Base-by-base conservation (phyloP, 306 rosid genomes). In the Dalbergia oliveri region DNA sequence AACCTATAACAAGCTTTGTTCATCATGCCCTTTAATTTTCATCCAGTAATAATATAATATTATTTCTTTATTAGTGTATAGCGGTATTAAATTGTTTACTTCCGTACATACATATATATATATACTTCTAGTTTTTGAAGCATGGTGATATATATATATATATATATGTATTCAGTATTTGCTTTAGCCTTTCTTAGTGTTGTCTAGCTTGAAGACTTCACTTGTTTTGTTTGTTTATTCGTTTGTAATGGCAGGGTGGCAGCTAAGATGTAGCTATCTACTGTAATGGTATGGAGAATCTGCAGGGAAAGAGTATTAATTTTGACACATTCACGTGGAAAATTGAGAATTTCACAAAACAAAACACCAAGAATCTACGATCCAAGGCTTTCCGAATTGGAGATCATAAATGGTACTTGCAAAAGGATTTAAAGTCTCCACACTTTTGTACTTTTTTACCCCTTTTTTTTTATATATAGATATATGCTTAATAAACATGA, bases 331-430 rank as follows among this genome's bases (percentile, higher is more conserved):
- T 59, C 69, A 79, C 68, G 8, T 83, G 87, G 87, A 79, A 59
- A 33, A 73, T 83, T 18, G 77, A 83, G 21, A 72, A 83, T 3
- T 83, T 83, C 73, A 66, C 87, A 3, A 83, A 59, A 73, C 83
- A 66, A 5, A 73, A 83, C 18, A 63, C 69, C 73, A 50, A 44
- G 68, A 83, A 67, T 9, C 87, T 83, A 19, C 79, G 14, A 50
- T 83, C 87, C 73, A 79, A 83, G 87, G 21, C 57, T 23, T 83
- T 83, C 44, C 35, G 35, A 66, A 59, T 83, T 72, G 44, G 18
- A 62, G 77, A 76, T 67, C 50, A 59, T 31, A 78, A 79, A 79
- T 83, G 87, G 86, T 83, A 83, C 37, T 3, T 57, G 8, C 56
- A 44, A 43, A 58, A 61, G 21, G 31, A 16, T 57, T 68, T 18